Evolutionary conservation across 306 rosid species (phyloP).

Genomic region (Lathyrus tuberosus): DNA sequence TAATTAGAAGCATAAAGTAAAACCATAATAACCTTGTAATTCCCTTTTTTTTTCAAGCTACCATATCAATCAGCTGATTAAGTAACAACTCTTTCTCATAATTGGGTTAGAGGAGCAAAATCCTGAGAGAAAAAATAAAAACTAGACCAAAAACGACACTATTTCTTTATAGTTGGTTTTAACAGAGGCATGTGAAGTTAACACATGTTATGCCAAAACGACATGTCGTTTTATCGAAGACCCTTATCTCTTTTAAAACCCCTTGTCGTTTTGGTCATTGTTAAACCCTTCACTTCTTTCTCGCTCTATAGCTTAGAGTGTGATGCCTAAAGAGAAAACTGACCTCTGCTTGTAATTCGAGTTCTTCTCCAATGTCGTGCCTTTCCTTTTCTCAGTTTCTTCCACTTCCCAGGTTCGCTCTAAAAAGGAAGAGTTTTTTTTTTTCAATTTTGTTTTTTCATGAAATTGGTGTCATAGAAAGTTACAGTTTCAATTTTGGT

Average conservation of each 20-base stretch:
- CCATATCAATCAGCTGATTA: not conserved
- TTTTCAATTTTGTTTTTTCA: slow-evolving; percentile 3
- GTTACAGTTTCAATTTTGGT: not conserved
- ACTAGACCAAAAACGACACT: not conserved
- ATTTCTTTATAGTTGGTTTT: not conserved
- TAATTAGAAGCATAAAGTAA: not conserved
- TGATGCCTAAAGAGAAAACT: slow-evolving; percentile 34
- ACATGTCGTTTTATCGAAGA: not conserved
- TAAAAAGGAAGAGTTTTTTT: not conserved
- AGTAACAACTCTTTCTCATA: not conserved
- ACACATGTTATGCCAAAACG: not conserved
- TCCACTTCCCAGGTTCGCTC: slow-evolving; percentile 65
- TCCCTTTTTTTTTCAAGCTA: too few species aligned
- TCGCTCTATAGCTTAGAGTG: too few species aligned
- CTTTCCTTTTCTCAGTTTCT: slow-evolving; percentile 64
- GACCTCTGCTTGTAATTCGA: slow-evolving; percentile 33
- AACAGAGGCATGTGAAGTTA: not conserved
- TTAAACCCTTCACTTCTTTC: slow-evolving; percentile 42
- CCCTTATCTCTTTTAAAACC: slow-evolving; percentile 27
- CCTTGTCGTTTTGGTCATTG: slow-evolving; percentile 44
- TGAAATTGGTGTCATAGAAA: slow-evolving; percentile 32
- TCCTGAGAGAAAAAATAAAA: not conserved
- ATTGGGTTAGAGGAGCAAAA: slow-evolving; percentile 17
- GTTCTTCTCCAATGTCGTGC: slow-evolving; percentile 60
- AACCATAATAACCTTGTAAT: not conserved